Percentiles rank a stretch among this genome's conserved stretches.
Conservation (phyloP, 495 filamentous ascomycete species). For the Penicillium paxilli region DNA sequence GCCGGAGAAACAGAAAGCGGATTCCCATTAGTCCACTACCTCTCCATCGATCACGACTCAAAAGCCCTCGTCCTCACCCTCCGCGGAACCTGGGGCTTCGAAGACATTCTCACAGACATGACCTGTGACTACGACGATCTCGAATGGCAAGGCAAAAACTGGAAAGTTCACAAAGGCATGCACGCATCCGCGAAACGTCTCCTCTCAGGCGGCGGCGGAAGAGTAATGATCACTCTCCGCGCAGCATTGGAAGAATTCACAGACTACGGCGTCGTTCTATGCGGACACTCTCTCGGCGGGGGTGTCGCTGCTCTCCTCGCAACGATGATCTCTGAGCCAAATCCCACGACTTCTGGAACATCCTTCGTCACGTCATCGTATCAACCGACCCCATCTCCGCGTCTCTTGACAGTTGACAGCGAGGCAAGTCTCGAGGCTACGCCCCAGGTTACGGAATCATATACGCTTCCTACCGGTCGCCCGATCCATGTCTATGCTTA, state of each 20-base stretch:
- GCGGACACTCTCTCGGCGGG: constrained; percentile 75
- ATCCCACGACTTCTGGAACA: constrained; percentile 48
- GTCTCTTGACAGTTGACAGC: constrained; percentile 37
- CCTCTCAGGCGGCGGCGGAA: constrained; percentile 61
- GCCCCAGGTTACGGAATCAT: constrained; percentile 13
- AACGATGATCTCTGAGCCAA: constrained; percentile 70
- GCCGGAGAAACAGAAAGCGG: constrained; percentile 72
- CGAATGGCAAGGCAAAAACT: constrained; percentile 61
- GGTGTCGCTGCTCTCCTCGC: constrained; percentile 73
- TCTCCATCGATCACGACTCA: constrained; percentile 75
- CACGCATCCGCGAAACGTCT: constrained; percentile 73
- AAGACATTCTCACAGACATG: constrained; percentile 79
- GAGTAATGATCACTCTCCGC: constrained; percentile 66
- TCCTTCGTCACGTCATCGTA: constrained; percentile 53
- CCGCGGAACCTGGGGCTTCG: constrained; percentile 75
- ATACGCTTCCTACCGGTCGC: constrained; percentile 62
- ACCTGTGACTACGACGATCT: constrained; percentile 80
- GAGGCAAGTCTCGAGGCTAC: constrained; percentile 14
- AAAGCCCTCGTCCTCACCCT: constrained; percentile 76
- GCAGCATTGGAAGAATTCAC: constrained; percentile 69
- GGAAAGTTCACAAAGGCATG: constrained; percentile 83
- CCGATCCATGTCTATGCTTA: constrained; percentile 80
- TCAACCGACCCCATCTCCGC: constrained; percentile 32
- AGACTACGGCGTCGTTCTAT: constrained; percentile 74
- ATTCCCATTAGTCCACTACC: constrained; percentile 76